These are phyloP conservation scores for Boletellus ananas DNA, from an alignment of 768 basidiomycete species.

Conservation along the genomic window DNA sequence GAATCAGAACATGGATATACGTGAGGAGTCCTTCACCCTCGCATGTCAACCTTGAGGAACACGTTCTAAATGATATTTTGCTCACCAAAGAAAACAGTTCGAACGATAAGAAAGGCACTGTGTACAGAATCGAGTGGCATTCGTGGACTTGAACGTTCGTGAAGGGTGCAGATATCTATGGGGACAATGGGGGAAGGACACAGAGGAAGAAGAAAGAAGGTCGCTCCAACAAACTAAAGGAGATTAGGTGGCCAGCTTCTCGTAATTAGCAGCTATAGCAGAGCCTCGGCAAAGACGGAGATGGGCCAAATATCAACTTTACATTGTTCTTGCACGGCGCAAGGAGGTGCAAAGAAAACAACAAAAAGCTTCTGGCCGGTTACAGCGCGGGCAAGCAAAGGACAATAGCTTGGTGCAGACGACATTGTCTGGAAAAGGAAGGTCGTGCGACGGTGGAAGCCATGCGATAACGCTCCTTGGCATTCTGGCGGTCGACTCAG, in stretches of 20 bases:
- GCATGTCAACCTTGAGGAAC: neutral
- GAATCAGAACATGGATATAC: constrained; percentile 47
- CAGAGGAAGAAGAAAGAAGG: neutral
- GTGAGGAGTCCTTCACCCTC: constrained; percentile 35
- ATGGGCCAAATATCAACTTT: constrained; percentile 14
- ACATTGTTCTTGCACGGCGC: constrained; percentile 5
- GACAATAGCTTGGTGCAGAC: constrained; percentile 11
- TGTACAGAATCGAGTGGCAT: constrained; percentile 30
- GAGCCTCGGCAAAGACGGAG: constrained; percentile 23
- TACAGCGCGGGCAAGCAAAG: neutral
- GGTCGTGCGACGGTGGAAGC: no score
- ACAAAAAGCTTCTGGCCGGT: constrained; percentile 10
- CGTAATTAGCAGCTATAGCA: constrained; percentile 5
- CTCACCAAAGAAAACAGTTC: constrained; percentile 58
- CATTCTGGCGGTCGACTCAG: neutral
- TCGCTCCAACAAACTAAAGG: neutral
- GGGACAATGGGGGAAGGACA: neutral
- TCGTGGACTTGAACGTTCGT: constrained; percentile 11
- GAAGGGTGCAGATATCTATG: constrained; percentile 7
- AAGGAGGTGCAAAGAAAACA: constrained; percentile 12
- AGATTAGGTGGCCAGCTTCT: constrained; percentile 11
- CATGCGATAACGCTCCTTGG: neutral
- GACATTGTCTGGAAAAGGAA: constrained; percentile 29
- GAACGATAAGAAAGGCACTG: constrained; percentile 54
- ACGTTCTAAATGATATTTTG: neutral